Percentiles rank a stretch among this genome's conserved stretches.
phyloP scores from a whole-genome alignment of 805 yeast genomes.

The Lachancea kluyveri region DNA sequence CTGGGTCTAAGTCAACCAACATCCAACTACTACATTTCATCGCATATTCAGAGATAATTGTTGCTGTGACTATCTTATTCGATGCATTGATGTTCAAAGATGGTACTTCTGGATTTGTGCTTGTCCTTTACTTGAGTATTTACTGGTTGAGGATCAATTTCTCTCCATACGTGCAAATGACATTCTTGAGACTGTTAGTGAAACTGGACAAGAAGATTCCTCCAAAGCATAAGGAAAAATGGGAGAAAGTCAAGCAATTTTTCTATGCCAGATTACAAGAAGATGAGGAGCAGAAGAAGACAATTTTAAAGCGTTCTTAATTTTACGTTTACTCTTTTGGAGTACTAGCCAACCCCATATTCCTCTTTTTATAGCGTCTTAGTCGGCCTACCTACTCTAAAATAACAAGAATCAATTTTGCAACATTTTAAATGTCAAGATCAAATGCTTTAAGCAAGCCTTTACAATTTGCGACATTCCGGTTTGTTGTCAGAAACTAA shows the following conservation, averaged over 20 bases:
- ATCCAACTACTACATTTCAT: conserved; percentile 31
- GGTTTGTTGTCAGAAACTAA: no score
- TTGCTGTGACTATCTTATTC: conserved; percentile 45
- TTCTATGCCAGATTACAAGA: conserved; percentile 36
- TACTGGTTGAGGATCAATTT: conserved; percentile 68
- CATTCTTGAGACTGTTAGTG: conserved; percentile 25
- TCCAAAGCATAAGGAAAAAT: conserved; percentile 30
- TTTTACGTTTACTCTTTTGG: no score
- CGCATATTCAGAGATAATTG: conserved; percentile 54
- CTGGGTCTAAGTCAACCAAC: no score
- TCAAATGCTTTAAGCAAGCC: no score
- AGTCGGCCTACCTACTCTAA: no score
- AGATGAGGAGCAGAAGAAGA: conserved; percentile 20
- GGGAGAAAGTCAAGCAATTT: conserved; percentile 37
- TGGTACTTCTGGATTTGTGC: conserved; percentile 64
- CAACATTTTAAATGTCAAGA: no score
- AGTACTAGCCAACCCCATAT: no score
- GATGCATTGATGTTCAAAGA: conserved; percentile 57
- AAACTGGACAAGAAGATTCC: conserved; percentile 31
- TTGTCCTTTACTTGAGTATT: conserved; percentile 49
- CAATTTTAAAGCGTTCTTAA: no score
- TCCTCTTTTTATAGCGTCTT: no score
- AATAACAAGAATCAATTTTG: no score
- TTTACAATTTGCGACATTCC: no score
- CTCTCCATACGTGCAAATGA: conserved; percentile 35